phyloP scores from a whole-genome alignment of 345 rosid genomes.

The sweet orange (Citrus sinensis) region DNA sequence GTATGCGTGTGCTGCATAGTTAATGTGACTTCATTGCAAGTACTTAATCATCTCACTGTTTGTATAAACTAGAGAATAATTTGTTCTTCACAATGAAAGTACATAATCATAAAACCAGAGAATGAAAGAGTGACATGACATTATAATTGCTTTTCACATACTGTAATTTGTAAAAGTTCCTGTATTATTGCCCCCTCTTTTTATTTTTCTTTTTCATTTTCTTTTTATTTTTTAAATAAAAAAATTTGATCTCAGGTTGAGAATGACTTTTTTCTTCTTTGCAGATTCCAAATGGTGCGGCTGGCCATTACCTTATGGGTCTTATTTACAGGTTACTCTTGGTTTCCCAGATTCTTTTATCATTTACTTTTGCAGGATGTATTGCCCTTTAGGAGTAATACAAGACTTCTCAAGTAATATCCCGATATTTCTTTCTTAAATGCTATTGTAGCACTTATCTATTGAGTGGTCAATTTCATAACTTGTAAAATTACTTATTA shows the following conservation, averaged over 20 bases:
- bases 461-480: no score
- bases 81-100: not conserved
- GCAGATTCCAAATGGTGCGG: conserved; percentile 95
- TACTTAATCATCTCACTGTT: not conserved
- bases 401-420: no score
- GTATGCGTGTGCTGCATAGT: not conserved
- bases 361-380: conserved; percentile 10
- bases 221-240: not conserved
- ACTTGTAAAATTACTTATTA: no score
- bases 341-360: conserved; percentile 2
- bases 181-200: not conserved
- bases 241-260: not conserved
- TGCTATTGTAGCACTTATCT: no score
- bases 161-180: not conserved
- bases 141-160: not conserved
- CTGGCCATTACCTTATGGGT: conserved; percentile 98
- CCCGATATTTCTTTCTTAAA: no score
- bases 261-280: conserved; percentile 15
- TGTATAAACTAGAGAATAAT: not conserved
- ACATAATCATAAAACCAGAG: not conserved
- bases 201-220: not conserved
- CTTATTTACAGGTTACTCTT: conserved; percentile 77
- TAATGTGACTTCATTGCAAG: not conserved
- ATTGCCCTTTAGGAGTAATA: not conserved
- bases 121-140: not conserved